Evolutionary conservation across 306 rosid species (phyloP).

Genomic region (Quercus mongolica): DNA sequence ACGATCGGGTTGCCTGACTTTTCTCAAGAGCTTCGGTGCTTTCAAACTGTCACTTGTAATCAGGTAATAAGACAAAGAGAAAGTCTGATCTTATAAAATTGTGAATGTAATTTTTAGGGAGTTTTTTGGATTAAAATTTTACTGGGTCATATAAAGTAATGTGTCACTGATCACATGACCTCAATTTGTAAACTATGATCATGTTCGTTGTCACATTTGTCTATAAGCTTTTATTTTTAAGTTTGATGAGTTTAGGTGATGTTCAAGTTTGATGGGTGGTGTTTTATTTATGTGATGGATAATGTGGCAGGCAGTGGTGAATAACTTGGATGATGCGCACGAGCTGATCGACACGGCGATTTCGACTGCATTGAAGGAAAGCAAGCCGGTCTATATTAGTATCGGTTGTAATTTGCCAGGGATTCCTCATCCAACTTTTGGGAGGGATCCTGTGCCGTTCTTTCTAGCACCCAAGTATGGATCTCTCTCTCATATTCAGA

Average conservation of each 20-base stretch:
- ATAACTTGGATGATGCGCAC: conserved; percentile 77
- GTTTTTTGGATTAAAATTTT: too few relatives aligned
- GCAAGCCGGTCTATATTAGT: conserved; percentile 85
- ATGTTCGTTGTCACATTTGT: too few relatives aligned
- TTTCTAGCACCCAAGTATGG: conserved; percentile 59
- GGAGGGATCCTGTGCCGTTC: conserved; percentile 83
- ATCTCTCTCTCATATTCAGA: not conserved
- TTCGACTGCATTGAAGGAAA: conserved; percentile 87
- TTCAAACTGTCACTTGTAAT: conserved; percentile 67
- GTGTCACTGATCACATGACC: too few relatives aligned
- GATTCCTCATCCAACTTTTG: conserved; percentile 71
- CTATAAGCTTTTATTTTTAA: not conserved
- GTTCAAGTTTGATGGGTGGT: not conserved
- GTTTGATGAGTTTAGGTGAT: not conserved
- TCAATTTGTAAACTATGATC: too few relatives aligned
- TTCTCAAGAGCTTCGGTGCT: conserved; percentile 71
- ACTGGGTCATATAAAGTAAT: too few relatives aligned
- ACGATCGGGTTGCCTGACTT: conserved; percentile 82
- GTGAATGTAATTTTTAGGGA: too few relatives aligned
- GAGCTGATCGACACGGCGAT: conserved; percentile 80
- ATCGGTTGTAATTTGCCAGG: conserved; percentile 71
- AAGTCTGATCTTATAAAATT: not conserved
- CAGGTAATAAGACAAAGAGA: conserved; percentile 44
- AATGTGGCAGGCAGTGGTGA: conserved; percentile 68
- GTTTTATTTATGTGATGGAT: conserved; percentile 1